Base-by-base conservation (phyloP, 2,329 filamentous ascomycete species). In the Monosporascus cannonballus region DNA sequence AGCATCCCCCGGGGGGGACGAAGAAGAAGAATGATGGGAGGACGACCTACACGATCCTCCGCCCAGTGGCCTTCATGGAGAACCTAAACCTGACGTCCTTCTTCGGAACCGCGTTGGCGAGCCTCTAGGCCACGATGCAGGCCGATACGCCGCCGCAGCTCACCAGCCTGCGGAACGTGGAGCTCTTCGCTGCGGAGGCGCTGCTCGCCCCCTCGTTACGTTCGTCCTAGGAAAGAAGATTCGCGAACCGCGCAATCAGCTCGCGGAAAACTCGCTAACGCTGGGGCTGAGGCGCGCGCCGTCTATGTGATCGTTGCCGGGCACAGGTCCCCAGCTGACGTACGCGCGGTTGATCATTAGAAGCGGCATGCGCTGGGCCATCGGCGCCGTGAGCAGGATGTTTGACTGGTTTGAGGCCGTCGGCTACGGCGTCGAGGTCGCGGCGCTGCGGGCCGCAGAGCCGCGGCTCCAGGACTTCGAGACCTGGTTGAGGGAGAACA, bases 11-110 rank as follows among this genome's bases (percentile, higher is more conserved):
- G 47, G 44, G 7, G 45, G 42, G 18, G 24, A 39, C 22, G 11
- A 14, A 18, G 18, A 37, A 41, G 42, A 54, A 57, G 41, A 52
- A 60, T 22, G 30, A 48, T 27, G 52, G 59, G n/a, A 53, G 47
- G n/a, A 59, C 67, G 57, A 61, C 57, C 27, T 73, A 70, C 62
- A 73, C 71, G 27, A 68, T 75, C 48, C 56, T 75, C 17, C 64
- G 72, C 6, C 72, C 71, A 1, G 64, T 64, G 6, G 70, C 68
- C 4, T 74, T 74, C 62, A 65, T 75, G 59, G 72, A 75, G 50
- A 74, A 74, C 56, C 50, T 69, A 18, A 64, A 63, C 54, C 67
- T 69, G 17, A 67, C 59, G 2, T 56, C 67, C 14, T 36, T 62
- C 46, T 67, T 71, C 50, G 61, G 66, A 38, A 53, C 60, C 42